phyloP scores from a whole-genome alignment of 805 yeast genomes.

The Schizosaccharomyces pombe region DNA sequence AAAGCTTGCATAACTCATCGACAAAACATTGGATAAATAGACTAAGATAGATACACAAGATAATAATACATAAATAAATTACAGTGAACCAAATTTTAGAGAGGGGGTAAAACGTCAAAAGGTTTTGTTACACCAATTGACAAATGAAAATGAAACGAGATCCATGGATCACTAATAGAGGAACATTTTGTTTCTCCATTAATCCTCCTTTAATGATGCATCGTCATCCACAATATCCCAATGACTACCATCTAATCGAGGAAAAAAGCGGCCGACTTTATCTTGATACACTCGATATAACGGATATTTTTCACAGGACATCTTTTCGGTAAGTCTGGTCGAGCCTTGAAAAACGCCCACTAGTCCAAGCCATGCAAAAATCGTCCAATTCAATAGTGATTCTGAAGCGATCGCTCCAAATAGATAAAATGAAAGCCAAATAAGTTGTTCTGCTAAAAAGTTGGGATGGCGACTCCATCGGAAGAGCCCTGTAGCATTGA shows the following conservation, averaged over 20 bases:
- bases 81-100: too few relatives aligned
- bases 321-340: conserved; percentile 6
- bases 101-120: too few relatives aligned
- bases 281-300: conserved; percentile 3
- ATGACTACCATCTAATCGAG: not conserved
- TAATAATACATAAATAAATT: too few relatives aligned
- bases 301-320: conserved; percentile 6
- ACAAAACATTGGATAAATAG: too few relatives aligned
- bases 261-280: conserved; percentile 6
- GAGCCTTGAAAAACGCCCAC: conserved; percentile 3
- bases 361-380: conserved; percentile 4
- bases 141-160: too few relatives aligned
- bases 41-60: too few relatives aligned
- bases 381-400: conserved; percentile 6
- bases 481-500: conserved; percentile 8
- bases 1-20: too few relatives aligned
- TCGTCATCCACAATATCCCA: not conserved
- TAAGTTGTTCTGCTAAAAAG: conserved; percentile 14
- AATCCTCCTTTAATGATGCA: not conserved
- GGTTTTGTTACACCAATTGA: too few relatives aligned
- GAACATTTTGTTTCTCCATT: too few relatives aligned
- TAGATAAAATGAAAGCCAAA: conserved; percentile 6
- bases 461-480: conserved; percentile 8
- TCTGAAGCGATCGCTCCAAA: conserved; percentile 6
- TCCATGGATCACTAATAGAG: too few relatives aligned